These are phyloP conservation scores for Aspergillus ochraceoroseus DNA, from an alignment of 2,329 filamentous ascomycete genomes.

Conservation along the genomic window DNA sequence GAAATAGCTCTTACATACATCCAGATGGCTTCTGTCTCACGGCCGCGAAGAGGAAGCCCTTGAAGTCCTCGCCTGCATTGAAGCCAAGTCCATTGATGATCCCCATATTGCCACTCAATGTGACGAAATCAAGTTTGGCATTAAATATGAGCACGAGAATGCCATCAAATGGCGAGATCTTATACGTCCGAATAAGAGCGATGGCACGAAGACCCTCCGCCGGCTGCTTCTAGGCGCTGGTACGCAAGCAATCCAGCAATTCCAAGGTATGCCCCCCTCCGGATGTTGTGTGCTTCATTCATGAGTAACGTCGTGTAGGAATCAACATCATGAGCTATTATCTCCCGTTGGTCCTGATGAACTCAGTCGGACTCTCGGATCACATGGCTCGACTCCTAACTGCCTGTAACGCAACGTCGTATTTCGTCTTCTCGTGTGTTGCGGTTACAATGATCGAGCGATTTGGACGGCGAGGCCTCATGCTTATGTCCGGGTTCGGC, in stretches of 20 bases:
- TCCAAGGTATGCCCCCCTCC: conserved; percentile 39
- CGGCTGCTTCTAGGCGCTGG: conserved; percentile 52
- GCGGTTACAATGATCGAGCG: conserved; percentile 48
- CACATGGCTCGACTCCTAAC: conserved; percentile 52
- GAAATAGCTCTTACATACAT: background rate
- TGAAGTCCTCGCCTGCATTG: conserved; percentile 48
- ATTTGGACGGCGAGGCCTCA: conserved; percentile 53
- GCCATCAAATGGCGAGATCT: conserved; percentile 49
- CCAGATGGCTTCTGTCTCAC: conserved; percentile 43
- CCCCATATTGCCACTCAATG: conserved; percentile 44
- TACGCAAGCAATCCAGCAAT: conserved; percentile 51
- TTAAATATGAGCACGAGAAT: conserved; percentile 49
- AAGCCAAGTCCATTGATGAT: conserved; percentile 43
- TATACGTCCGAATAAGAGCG: conserved; percentile 44
- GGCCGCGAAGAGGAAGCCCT: conserved; percentile 46
- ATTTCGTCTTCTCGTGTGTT: conserved; percentile 47
- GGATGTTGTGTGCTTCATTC: too few species aligned
- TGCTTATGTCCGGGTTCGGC: conserved; percentile 51
- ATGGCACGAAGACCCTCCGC: conserved; percentile 48
- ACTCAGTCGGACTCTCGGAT: conserved; percentile 52
- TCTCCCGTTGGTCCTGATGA: conserved; percentile 56
- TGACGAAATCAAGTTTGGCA: conserved; percentile 47
- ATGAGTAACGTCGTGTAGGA: too few species aligned
- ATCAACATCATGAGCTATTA: conserved; percentile 45
- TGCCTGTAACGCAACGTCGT: conserved; percentile 51